Conservation (phyloP, 2,329 filamentous ascomycete genomes). For the Diplocarpon rosae region DNA sequence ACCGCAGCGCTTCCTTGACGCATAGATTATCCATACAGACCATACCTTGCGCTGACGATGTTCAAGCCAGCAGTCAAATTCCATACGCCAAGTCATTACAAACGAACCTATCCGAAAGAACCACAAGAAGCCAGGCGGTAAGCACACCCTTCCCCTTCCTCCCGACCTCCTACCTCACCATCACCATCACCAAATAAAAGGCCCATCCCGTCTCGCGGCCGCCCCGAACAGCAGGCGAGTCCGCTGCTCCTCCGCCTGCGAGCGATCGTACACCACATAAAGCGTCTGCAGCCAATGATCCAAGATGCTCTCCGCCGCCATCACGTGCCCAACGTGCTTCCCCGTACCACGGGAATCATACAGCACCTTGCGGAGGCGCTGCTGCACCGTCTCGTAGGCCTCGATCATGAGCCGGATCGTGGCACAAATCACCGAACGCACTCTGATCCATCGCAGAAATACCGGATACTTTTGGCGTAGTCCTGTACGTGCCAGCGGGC, state of each 20-base stretch:
- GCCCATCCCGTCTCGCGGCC: neutral
- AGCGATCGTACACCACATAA: constrained; percentile 22
- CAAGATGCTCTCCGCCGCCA: constrained; percentile 15
- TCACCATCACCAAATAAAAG: neutral
- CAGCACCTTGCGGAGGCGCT: constrained; percentile 15
- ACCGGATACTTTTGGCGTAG: too few species aligned
- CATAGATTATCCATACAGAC: too few species aligned
- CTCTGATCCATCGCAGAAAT: too few species aligned
- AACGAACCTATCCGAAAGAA: too few species aligned
- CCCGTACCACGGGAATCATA: constrained; percentile 6
- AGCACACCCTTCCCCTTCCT: neutral
- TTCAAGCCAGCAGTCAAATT: too few species aligned
- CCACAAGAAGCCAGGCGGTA: too few species aligned
- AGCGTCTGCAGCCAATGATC: constrained; percentile 24
- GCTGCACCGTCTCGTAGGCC: constrained; percentile 22
- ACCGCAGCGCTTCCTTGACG: too few species aligned
- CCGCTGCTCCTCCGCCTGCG: constrained; percentile 6
- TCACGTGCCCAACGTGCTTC: constrained; percentile 12
- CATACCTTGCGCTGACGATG: too few species aligned
- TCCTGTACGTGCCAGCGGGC: too few species aligned
- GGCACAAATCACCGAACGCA: too few species aligned
- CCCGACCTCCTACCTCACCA: neutral
- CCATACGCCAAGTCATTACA: too few species aligned
- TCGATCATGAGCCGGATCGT: constrained; percentile 25
- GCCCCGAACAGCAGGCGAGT: neutral